Conservation (phyloP, 2,329 filamentous ascomycete genomes). For the Colletotrichum chrysophilum region DNA sequence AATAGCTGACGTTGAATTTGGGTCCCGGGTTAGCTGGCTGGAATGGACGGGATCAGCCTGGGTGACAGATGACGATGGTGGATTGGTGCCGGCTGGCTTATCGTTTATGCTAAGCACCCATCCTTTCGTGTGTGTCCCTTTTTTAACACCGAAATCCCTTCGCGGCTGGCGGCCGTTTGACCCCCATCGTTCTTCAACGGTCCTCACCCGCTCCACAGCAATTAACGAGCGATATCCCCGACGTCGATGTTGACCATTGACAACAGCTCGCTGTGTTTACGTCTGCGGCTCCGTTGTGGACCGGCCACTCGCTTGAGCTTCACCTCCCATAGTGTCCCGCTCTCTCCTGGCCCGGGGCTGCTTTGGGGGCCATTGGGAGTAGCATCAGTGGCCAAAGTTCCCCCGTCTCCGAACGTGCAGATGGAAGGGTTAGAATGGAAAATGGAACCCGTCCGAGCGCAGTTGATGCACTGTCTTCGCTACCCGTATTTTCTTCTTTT, state of each 20-base stretch:
- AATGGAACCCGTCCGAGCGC: constrained; percentile 1
- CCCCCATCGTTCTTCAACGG: constrained; percentile 15
- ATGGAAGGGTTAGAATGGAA: neutral
- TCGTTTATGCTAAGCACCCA: constrained; percentile 14
- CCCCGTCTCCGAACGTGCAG: neutral
- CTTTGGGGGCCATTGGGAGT: neutral
- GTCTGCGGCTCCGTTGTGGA: constrained; percentile 9
- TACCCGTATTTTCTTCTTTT: neutral
- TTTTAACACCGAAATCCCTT: neutral
- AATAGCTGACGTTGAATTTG: constrained; percentile 16
- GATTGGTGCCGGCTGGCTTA: neutral
- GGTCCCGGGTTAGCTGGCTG: neutral
- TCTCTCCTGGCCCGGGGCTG: neutral
- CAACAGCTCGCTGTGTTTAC: neutral
- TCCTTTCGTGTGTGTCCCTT: neutral
- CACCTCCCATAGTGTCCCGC: neutral
- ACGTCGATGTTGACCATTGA: neutral
- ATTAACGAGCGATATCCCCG: constrained; percentile 1
- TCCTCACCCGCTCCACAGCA: neutral
- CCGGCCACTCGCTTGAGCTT: neutral
- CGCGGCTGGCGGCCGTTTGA: neutral
- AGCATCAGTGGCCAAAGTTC: neutral
- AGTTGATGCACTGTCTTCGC: constrained; percentile 8
- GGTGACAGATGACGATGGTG: constrained; percentile 1
- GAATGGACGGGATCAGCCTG: constrained; percentile 11